Conservation (phyloP, 2,329 filamentous ascomycete species). For the Tolypocladium album region DNA sequence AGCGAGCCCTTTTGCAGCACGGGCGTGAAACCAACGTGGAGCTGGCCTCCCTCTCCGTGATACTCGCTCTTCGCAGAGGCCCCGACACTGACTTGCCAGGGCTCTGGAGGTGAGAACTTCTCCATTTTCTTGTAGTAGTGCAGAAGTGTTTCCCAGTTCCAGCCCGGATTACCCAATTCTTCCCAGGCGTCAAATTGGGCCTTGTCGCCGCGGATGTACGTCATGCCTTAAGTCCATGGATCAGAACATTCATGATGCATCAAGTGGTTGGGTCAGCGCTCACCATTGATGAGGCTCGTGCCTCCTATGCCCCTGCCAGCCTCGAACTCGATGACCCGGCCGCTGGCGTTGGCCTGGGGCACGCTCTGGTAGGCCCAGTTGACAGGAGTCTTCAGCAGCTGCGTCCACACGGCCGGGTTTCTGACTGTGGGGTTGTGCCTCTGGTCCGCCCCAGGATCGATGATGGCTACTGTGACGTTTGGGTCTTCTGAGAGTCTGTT, state of each 20-base stretch:
- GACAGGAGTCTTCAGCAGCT: constrained; percentile 15
- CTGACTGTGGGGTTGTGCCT: constrained; percentile 21
- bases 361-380: constrained; percentile 24
- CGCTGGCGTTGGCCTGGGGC: constrained; percentile 18
- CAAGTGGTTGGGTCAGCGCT: background rate
- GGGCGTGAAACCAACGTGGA: constrained; percentile 26
- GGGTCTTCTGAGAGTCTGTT: constrained; percentile 24
- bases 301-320: constrained; percentile 28
- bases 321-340: constrained; percentile 19
- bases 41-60: constrained; percentile 23
- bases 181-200: constrained; percentile 33
- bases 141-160: constrained; percentile 33
- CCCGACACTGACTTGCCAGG: constrained; percentile 21
- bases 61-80: constrained; percentile 19
- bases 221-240: constrained; percentile 22
- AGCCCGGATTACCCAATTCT: constrained; percentile 28
- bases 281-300: constrained; percentile 29
- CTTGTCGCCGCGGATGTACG: constrained; percentile 31
- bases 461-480: constrained; percentile 19
- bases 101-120: constrained; percentile 19
- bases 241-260: background rate
- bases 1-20: constrained; percentile 22
- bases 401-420: constrained; percentile 14
- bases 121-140: constrained; percentile 36
- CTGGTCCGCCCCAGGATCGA: constrained; percentile 25